These are phyloP conservation scores for Gonapodya prolifera DNA, from an alignment of 192 early-diverging fungal genomes.

Conservation along the genomic window DNA sequence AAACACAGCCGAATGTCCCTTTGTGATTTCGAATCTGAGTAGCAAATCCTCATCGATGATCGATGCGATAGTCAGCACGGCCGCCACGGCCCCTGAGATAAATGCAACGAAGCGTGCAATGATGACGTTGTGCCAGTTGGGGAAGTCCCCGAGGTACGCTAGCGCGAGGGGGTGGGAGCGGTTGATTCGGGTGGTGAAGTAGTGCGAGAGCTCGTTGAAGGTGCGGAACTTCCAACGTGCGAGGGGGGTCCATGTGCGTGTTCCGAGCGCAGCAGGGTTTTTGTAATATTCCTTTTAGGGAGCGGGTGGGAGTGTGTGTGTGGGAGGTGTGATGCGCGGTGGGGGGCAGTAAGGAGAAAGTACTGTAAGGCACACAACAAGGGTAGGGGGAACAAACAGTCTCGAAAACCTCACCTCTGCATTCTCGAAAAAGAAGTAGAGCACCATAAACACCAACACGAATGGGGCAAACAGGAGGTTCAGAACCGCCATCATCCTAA, in stretches of 20 bases:
- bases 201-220: constrained; percentile 94
- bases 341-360: not conserved
- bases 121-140: constrained; percentile 64
- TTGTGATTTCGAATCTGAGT: constrained; percentile 82
- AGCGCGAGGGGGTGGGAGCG: constrained; percentile 59
- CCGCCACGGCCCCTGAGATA: constrained; percentile 76
- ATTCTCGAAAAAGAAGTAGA: constrained; percentile 86
- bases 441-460: constrained; percentile 60
- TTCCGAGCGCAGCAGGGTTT: constrained; percentile 68
- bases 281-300: constrained; percentile 52
- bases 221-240: constrained; percentile 91
- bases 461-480: constrained; percentile 81
- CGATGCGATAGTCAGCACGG: constrained; percentile 67
- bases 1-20: constrained; percentile 78
- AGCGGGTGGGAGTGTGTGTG: not conserved
- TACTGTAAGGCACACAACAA: not conserved
- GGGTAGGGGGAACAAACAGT: not conserved
- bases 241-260: constrained; percentile 70
- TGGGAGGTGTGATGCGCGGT: too few species aligned
- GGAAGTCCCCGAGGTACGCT: constrained; percentile 81
- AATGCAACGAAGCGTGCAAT: constrained; percentile 79
- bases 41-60: constrained; percentile 77
- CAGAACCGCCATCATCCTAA: constrained; percentile 76
- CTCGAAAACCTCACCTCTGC: constrained; percentile 52
- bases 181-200: constrained; percentile 65